Conservation (phyloP, 2,329 filamentous ascomycete genomes). For the Xylaria sp. region DNA sequence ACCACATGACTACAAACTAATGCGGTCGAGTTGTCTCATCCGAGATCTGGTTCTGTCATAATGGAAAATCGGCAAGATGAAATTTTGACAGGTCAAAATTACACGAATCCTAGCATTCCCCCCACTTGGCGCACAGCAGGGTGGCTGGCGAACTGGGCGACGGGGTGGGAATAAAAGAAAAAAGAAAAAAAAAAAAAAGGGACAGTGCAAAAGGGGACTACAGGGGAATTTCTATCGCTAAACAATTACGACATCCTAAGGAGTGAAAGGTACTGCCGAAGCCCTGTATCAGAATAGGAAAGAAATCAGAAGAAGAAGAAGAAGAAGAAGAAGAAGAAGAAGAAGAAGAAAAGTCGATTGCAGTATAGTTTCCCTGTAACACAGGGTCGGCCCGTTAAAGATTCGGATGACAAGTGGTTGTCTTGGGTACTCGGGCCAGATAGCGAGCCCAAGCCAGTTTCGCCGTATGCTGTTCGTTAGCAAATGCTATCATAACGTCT, state of each 20-base stretch:
- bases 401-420: neutral
- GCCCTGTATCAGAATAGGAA: no score
- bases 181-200: neutral
- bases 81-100: slow-evolving; percentile 31
- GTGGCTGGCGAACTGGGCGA: slow-evolving; percentile 7
- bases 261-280: neutral
- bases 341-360: no score
- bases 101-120: slow-evolving; percentile 19
- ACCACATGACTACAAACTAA: slow-evolving; percentile 36
- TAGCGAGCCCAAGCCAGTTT: neutral
- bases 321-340: no score
- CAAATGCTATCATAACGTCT: no score
- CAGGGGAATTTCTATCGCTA: neutral
- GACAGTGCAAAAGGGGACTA: neutral
- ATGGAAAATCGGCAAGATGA: slow-evolving; percentile 12
- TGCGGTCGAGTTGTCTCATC: slow-evolving; percentile 36
- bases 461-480: neutral
- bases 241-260: neutral
- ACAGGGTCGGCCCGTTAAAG: no score
- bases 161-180: neutral
- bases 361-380: no score
- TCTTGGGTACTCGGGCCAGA: neutral
- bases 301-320: no score
- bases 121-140: slow-evolving; percentile 27
- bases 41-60: slow-evolving; percentile 17